These are phyloP conservation scores for Thozetella sp. DNA, from an alignment of 495 filamentous ascomycete species.

Conservation along the genomic window DNA sequence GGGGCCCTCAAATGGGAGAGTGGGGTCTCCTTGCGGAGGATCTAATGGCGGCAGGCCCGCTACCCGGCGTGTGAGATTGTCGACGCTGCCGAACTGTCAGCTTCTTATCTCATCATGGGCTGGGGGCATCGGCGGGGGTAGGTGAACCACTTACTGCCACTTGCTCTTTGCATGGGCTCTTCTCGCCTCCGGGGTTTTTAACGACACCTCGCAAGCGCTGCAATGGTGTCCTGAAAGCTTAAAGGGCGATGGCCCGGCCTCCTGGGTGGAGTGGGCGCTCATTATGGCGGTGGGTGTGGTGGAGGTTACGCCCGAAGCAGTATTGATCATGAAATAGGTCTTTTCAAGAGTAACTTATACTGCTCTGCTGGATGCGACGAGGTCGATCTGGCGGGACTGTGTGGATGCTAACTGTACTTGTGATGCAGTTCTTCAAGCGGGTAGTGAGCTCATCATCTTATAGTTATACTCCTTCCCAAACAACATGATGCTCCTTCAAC, in stretches of 20 bases:
- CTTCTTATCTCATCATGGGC: neutral
- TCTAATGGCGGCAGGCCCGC: neutral
- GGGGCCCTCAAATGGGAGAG: neutral
- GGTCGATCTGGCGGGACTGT: no score
- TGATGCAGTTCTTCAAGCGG: no score
- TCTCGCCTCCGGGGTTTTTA: slow-evolving; percentile 5
- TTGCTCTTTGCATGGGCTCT: slow-evolving; percentile 10
- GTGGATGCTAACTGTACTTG: no score
- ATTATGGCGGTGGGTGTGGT: neutral
- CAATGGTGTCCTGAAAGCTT: neutral
- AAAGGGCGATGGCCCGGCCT: neutral
- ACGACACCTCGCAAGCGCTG: slow-evolving; percentile 10
- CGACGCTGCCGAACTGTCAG: neutral
- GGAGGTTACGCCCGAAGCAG: neutral
- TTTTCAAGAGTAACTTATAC: neutral
- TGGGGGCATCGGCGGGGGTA: neutral
- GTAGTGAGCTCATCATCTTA: no score
- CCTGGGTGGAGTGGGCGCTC: neutral
- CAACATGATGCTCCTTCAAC: no score
- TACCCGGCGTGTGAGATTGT: neutral
- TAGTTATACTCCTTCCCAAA: no score
- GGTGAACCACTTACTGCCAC: slow-evolving; percentile 9
- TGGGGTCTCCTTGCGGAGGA: neutral
- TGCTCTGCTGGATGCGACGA: no score
- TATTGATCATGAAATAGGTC: neutral